Base-by-base conservation (phyloP, 1,284 basidiomycete species). In the Xerocomus minutiporus region DNA sequence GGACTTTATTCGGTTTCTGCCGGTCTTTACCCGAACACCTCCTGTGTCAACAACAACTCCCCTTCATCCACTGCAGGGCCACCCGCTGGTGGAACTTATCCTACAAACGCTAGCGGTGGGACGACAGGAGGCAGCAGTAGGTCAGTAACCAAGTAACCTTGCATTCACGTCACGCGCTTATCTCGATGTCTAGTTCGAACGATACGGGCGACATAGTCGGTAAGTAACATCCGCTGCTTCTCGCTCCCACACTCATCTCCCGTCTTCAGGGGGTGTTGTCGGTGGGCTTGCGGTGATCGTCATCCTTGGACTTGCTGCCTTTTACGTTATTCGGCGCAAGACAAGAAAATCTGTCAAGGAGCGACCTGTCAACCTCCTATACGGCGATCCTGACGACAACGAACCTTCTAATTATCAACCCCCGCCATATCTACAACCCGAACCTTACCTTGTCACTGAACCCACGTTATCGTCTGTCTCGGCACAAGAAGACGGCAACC, bases 11-110 rank as follows among this genome's bases (percentile, higher is more conserved):
- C 77, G 17, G 78, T 89, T 31, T 72, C 76, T 52, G 71, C 72
- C 29, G 79, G 80, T 1, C 65, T 73, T 6, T 65, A 72, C 51
- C 75, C 75, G 49, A 72, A 76, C 55, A 71, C 64, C 34, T 75
- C 71, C 2, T 91, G 88, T 61, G 64, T 91, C 48, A 79, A 73
- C 48, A 61, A 67, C 40, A 66, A 57, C 25, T 86, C 85, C 38
- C 89, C 89, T 1, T 88, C 84, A 35, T 88, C 86, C 2, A 91
- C 88, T 0, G 76, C 84, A 8, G 88, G 85, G 1, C 73, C 72
- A 47, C 86, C 88, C 5, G 88, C 88, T n/a, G 88, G 88, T 35
- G 86, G 86, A 0, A 73, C 73, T 43, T 86, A 86, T 64, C 81
- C 86, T 0, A 88, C 86, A 0, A 77, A 74, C 45, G 71, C 73